Percentiles rank a stretch among this genome's conserved stretches.
Evolutionary conservation across 768 basidiomycete species (phyloP).

Genomic region (Pleurotus platypus): DNA sequence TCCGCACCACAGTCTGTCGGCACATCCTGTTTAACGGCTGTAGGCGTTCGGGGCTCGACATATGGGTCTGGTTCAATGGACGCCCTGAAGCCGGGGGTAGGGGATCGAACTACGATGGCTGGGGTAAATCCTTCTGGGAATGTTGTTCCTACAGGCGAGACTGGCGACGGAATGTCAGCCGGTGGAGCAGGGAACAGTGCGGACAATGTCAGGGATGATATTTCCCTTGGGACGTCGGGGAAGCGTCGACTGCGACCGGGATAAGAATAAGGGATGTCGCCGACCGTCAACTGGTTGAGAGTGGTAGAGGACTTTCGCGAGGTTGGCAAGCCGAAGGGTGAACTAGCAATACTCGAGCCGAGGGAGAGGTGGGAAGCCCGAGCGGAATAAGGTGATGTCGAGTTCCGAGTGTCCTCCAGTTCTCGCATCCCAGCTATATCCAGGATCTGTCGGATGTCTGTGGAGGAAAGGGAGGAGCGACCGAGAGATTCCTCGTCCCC

Average conservation of each 20-base stretch:
- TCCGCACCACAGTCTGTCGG: background rate
- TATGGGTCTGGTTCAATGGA: background rate
- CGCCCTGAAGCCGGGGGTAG: background rate
- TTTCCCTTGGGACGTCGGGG: constrained; percentile 7
- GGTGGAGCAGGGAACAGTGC: constrained; percentile 6
- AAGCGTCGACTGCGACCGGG: background rate
- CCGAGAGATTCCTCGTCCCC: constrained; percentile 15
- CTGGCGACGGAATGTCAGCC: constrained; percentile 1
- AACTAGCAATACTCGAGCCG: background rate
- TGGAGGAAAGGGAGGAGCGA: constrained; percentile 28
- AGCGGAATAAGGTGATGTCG: constrained; percentile 8
- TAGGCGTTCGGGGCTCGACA: background rate
- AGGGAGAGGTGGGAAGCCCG: background rate
- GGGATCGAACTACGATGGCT: background rate
- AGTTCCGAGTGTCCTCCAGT: constrained; percentile 10
- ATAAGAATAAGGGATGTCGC: background rate
- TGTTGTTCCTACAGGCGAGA: background rate
- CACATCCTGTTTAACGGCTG: background rate
- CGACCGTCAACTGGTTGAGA: background rate
- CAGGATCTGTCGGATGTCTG: constrained; percentile 53
- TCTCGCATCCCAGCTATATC: constrained; percentile 41
- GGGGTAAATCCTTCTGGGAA: too few species aligned
- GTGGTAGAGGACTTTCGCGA: background rate
- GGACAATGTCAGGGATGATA: background rate
- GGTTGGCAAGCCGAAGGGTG: background rate